Evolutionary conservation across 768 basidiomycete species (phyloP), one percentile per base, ranked within the genome.

Genomic region (Dictyophora rubrovolvata): DNA sequence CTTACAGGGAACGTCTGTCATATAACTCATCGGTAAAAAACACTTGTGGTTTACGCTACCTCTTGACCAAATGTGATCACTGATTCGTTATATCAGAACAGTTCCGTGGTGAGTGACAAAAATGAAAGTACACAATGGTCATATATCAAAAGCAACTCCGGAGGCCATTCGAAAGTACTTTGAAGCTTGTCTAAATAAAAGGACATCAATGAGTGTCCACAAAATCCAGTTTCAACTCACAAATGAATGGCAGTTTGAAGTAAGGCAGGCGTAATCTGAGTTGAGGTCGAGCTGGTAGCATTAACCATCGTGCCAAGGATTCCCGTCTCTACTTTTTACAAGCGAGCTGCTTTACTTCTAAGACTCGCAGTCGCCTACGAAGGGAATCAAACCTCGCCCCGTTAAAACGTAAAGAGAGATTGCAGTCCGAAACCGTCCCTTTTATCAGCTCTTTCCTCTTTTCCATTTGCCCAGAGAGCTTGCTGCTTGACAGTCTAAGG

Each of bases 151-250:
- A 8, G 48, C 21, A 16, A 51, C 55, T 16, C 46, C 46, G 11
- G 55, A 20, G 37, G 55, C 37, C 12, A 56, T n/a, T 51, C 11
- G 46, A 49, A 56, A 56, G 17, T 51, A 51, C n/a, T 51, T 56
- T 22, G 55, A 20, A 10, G 55, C 55, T 22, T 23, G 37, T 51
- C 55, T 56, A 42, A 14, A 12, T 42, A 28, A 7, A 28, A 28
- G 28, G 28, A 28, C 28, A 7, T 28, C 7, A 28, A 28, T 28
- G 2, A 28, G 7, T 28, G 28, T 7, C 28, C 28, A 28, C 28
- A n/a, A n/a, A n/a, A n/a, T n/a, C n/a, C n/a, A 7, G 28, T 28
- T 28, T 28, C 28, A 42, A n/a, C 42, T 42, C 42, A 42, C 42
- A 42, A 42, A 42, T 42, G 42, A 42, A 42, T 9, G 4, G 42